Conservation (phyloP, 257 asterid genomes). For the Schizonepeta tenuifolia region DNA sequence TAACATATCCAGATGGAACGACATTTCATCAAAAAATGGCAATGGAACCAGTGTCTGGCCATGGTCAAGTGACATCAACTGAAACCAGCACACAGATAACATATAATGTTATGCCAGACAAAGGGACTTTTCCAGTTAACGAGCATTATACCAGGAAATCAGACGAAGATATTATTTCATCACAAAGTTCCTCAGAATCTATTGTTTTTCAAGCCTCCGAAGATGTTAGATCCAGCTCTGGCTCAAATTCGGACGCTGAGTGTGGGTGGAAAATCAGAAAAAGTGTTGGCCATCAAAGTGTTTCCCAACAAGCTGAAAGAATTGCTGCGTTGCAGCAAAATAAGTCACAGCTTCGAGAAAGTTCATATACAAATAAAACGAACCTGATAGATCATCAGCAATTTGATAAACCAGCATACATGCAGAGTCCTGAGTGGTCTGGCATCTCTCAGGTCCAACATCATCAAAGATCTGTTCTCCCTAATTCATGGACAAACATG, state of each 20-base stretch:
- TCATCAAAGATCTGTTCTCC: conserved; percentile 37
- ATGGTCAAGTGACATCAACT: conserved; percentile 49
- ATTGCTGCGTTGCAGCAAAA: conserved; percentile 42
- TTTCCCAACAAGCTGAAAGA: conserved; percentile 43
- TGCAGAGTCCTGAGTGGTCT: conserved; percentile 33
- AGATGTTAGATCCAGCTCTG: conserved; percentile 62
- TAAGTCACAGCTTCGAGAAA: conserved; percentile 39
- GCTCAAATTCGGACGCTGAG: conserved; percentile 75
- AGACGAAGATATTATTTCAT: conserved; percentile 71
- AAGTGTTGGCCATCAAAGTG: conserved; percentile 32
- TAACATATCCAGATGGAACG: conserved; percentile 73
- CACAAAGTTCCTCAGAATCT: conserved; percentile 83
- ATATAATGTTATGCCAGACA: conserved; percentile 36
- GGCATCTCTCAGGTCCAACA: conserved; percentile 31
- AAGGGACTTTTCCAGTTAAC: conserved; percentile 33
- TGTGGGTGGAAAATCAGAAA: conserved; percentile 52
- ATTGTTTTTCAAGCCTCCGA: conserved; percentile 60
- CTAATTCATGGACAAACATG: conserved; percentile 46
- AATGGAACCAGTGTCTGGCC: conserved; percentile 44
- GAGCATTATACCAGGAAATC: conserved; percentile 37
- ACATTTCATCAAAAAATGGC: conserved; percentile 44
- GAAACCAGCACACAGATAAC: conserved; percentile 40
- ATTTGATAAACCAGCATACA: conserved; percentile 38
- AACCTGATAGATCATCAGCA: conserved; percentile 42
- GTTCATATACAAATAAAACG: conserved; percentile 31